Evolutionary conservation across 129 eudicot species (phyloP).

Genomic region (Kitagawia praeruptora): DNA sequence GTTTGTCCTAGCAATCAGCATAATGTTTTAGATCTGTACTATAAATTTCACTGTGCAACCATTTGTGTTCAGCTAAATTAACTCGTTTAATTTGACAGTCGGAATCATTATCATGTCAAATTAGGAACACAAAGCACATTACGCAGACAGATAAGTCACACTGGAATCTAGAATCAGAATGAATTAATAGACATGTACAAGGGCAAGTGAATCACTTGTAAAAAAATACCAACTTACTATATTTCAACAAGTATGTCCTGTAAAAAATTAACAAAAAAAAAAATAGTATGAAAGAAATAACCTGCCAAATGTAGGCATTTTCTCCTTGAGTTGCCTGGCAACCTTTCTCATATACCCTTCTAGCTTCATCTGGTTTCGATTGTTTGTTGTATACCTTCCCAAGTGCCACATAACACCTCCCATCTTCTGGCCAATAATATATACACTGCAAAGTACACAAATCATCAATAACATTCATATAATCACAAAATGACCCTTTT

Average conservation of each 20-base stretch:
- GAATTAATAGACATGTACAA: neutral
- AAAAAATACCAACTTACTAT: neutral
- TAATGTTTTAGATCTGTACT: neutral
- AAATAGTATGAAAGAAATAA: constrained; percentile 13
- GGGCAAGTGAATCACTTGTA: neutral
- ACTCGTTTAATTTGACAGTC: neutral
- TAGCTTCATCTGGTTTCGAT: constrained; percentile 71
- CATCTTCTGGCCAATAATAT: constrained; percentile 91
- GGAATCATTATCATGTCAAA: neutral
- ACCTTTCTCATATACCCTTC: constrained; percentile 82
- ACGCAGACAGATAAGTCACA: neutral
- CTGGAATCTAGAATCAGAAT: neutral
- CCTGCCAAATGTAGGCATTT: constrained; percentile 99
- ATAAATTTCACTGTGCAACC: neutral
- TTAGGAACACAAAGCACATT: neutral
- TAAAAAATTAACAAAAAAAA: neutral
- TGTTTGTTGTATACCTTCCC: constrained; percentile 81
- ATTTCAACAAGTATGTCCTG: neutral
- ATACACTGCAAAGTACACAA: constrained; percentile 53
- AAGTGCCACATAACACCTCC: constrained; percentile 82
- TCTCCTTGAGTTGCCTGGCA: constrained; percentile 99
- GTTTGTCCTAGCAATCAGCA: neutral
- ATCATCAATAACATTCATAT: constrained; percentile 4
- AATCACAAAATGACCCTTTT: neutral
- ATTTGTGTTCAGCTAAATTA: neutral